Base-by-base conservation (phyloP, 2,329 filamentous ascomycete species). In the Aspergillus arachidicola region DNA sequence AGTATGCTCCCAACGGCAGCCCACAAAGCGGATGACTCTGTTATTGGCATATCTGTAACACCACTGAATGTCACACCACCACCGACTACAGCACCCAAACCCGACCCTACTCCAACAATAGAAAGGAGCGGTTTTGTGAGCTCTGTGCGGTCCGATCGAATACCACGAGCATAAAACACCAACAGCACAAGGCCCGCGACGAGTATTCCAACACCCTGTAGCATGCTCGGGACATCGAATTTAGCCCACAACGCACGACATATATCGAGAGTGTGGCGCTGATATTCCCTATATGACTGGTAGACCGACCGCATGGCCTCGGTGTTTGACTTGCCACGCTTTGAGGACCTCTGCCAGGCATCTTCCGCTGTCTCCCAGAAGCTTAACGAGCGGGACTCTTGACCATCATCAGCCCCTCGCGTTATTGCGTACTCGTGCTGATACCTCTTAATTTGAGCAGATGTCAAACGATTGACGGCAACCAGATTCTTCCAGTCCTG, bases 241-340 rank as follows among this genome's bases (percentile, higher is more conserved):
- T 91, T 88, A 26, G 95, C 93, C 95, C 95, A 99, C 19, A 98
- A 82, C 45, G 85, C 86, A 74, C 93, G 91, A 81, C 92, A 98
- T 14, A 94, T 85, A 32, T 83, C 83, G 51, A 99, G 82, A 0
- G 91, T 97, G 73, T 92, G 87, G 34, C 83, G 82, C 75, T 97
- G 93, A 74, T 96, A 98, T 12, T 84, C 82, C 19, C 84, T 81
- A 72, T 92, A 94, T 0, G 89, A 86, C 2, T 84, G 71, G 66
- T 84, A 86, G 23, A 81, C 78, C 2, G 76, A 69, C 61, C 79
- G 77, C 68, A 81, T 79, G 4, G 78, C 72, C 38, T 76, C 70
- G 11, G 72, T 65, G 60, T 72, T 77, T 4, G 73, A 72, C n/a
- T 74, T 78, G 48, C 75, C 76, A 6, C 71, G 54, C 63, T 82